phyloP scores from a whole-genome alignment of 257 asterid genomes.

The Solanum tarijense region DNA sequence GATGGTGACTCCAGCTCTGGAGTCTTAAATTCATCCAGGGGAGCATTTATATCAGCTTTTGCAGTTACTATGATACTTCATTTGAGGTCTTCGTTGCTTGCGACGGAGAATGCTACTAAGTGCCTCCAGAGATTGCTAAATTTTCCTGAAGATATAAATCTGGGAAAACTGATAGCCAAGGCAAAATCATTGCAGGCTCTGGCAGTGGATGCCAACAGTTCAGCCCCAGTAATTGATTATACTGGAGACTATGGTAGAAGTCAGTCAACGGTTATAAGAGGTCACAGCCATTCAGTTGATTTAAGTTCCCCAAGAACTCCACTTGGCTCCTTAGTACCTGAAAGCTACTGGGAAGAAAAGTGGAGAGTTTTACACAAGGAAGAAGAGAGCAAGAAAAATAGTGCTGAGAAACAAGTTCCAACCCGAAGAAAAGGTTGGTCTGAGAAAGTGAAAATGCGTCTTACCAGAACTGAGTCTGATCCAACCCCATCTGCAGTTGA shows the following conservation, averaged over 20 bases:
- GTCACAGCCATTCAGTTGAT: conserved; percentile 54
- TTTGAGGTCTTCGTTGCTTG: conserved; percentile 74
- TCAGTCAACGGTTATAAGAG: conserved; percentile 33
- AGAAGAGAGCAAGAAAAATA: conserved; percentile 34
- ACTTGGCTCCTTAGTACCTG: conserved; percentile 24
- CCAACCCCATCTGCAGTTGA: conserved; percentile 39
- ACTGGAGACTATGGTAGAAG: conserved; percentile 27
- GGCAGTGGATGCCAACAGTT: conserved; percentile 48
- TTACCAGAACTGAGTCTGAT: conserved; percentile 57
- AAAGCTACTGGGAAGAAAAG: conserved; percentile 91
- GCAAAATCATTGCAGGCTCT: conserved; percentile 66
- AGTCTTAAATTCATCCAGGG: conserved; percentile 59
- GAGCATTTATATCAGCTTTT: conserved; percentile 81
- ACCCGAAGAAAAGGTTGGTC: conserved; percentile 54
- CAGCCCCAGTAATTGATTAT: conserved; percentile 31
- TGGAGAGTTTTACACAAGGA: conserved; percentile 80
- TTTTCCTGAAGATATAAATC: conserved; percentile 53
- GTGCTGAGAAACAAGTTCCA: conserved; percentile 17
- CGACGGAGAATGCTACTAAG: conserved; percentile 71
- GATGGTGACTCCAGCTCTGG: conserved; percentile 35
- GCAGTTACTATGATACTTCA: conserved; percentile 86
- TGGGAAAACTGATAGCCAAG: conserved; percentile 47
- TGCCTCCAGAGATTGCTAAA: conserved; percentile 80
- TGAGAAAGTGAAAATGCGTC: conserved; percentile 40
- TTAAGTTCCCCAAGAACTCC: conserved; percentile 51